These are phyloP conservation scores for Macrolepiota dolichaula DNA, from an alignment of 768 basidiomycete genomes.

Conservation along the genomic window DNA sequence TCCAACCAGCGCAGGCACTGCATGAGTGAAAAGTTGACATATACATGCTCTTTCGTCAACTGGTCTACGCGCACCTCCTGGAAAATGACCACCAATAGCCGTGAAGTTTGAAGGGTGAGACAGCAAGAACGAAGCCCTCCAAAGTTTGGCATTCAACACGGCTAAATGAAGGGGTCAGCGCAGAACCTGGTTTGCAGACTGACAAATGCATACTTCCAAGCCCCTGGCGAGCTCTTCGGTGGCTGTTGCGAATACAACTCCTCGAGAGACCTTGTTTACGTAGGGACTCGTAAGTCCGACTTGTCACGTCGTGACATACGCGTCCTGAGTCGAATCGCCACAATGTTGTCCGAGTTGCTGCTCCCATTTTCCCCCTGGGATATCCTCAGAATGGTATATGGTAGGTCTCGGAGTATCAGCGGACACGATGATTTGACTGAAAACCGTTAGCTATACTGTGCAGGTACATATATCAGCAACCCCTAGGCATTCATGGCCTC, in stretches of 20 bases:
- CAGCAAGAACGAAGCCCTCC: slow-evolving; percentile 96
- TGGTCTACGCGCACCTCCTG: slow-evolving; percentile 45
- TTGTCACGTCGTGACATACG: background rate
- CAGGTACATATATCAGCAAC: no score
- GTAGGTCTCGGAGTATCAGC: background rate
- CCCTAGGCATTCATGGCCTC: background rate
- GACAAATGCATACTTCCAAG: no score
- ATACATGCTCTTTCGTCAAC: background rate
- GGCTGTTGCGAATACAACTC: no score
- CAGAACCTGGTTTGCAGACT: no score
- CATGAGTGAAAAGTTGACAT: slow-evolving; percentile 2
- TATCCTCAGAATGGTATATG: background rate
- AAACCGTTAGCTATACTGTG: background rate
- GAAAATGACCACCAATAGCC: slow-evolving; percentile 95
- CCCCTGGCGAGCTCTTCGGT: no score
- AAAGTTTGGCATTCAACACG: slow-evolving; percentile 97
- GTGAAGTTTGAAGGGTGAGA: slow-evolving; percentile 99
- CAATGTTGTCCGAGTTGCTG: background rate
- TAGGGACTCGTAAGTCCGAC: no score
- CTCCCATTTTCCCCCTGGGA: background rate
- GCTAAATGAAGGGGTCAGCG: no score
- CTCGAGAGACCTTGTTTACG: no score
- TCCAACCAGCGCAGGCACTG: slow-evolving; percentile 88
- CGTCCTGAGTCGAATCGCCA: background rate
- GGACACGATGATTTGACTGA: background rate